Base-by-base conservation (phyloP, 2,329 filamentous ascomycete species). In the Monascus ruber region DNA sequence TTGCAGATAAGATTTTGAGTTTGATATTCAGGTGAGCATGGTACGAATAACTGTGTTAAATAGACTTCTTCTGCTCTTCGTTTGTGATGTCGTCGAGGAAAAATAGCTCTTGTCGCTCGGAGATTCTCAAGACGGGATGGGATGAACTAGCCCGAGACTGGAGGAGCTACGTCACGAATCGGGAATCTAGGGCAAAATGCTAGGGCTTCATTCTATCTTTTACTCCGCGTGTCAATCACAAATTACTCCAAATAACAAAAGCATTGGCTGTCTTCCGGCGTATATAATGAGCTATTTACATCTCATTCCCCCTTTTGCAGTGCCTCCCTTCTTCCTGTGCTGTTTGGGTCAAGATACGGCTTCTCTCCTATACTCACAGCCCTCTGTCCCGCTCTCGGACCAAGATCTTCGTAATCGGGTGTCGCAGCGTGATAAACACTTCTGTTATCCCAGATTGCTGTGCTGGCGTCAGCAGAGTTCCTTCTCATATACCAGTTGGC, bases 381-480 rank as follows among this genome's bases (percentile, higher is more conserved):
- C 1, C 74, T 54, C 27, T 68, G 65, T 0, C 73, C 73, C 6
- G 60, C 63, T 4, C 73, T 54, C 45, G 72, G 64, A 1, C 72
- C 73, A 5, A 65, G 49, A 1, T 58, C 63, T 4, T 63, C 57
- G 45, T 73, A 72, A 46, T 76, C 73, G 8, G 65, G 65, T 0
- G 71, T 77, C 0, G 72, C 73, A 2, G 69, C 65, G 45, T 77
- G 73, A 47, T 70, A 76, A 1, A 70, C 70, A n/a, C 64, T 70
- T 5, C 73, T 60, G 47, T 77, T 76, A 45, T 77, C 73, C 73
- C 74, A 77, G 45, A 77, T 74, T 1, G 72, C 73, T 51, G 59
- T 38, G 25, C 11, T 9, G 6, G 9, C 25, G 17, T 45, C n/a
- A 38, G 24, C 33, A 27, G 33, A 8, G 5, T 29, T 27, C 11